Percentiles rank a stretch among this genome's conserved stretches.
Conservation (phyloP, 192 early-diverging fungal genomes). For the Podila clonocystis region DNA sequence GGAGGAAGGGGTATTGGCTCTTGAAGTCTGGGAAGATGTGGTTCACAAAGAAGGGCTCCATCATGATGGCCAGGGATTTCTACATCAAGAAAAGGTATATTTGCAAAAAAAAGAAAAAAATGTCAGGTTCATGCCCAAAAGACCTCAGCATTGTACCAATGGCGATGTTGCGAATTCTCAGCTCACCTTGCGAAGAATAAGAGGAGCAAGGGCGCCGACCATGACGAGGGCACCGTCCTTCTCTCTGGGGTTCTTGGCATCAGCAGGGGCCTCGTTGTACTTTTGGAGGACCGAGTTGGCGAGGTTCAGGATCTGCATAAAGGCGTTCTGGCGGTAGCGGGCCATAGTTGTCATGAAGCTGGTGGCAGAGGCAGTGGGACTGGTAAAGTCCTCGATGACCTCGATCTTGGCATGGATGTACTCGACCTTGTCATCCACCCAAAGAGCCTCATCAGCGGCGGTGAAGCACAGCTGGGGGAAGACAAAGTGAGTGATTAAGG, state of each 20-base stretch:
- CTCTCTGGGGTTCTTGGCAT: constrained; percentile 73
- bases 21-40: constrained; percentile 94
- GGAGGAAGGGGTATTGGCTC: constrained; percentile 83
- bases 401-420: constrained; percentile 86
- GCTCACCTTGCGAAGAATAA: constrained; percentile 69
- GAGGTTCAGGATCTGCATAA: constrained; percentile 81
- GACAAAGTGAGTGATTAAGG: constrained; percentile 87
- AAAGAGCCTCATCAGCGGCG: constrained; percentile 85
- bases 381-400: constrained; percentile 87
- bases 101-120: background rate
- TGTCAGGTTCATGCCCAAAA: background rate
- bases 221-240: constrained; percentile 95
- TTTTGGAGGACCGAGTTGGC: constrained; percentile 78
- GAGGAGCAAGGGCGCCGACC: constrained; percentile 79
- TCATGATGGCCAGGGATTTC: constrained; percentile 76
- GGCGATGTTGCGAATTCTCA: background rate
- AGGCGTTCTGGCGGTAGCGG: constrained; percentile 82
- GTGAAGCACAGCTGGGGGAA: constrained; percentile 95
- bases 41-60: constrained; percentile 86
- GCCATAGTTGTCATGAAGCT: constrained; percentile 84
- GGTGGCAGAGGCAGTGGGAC: constrained; percentile 75
- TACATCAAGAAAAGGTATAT: constrained; percentile 7
- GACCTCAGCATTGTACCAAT: background rate
- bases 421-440: constrained; percentile 94
- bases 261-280: constrained; percentile 74